These are phyloP conservation scores for Pseudocercospora macadamiae DNA, from an alignment of 2,329 filamentous ascomycete genomes.

Conservation along the genomic window DNA sequence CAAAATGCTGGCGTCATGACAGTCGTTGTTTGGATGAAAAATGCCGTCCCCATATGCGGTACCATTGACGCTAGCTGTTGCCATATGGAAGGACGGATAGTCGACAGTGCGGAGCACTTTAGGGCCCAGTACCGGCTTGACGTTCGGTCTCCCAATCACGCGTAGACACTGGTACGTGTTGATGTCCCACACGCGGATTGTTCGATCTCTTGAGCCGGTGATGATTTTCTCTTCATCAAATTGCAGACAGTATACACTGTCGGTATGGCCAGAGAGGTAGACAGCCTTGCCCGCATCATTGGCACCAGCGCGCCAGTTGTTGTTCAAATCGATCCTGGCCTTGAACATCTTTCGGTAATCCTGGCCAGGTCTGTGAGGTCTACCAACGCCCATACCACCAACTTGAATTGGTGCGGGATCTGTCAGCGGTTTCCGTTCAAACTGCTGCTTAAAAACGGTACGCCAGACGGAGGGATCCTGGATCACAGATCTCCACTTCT, in stretches of 20 bases:
- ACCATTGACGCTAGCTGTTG: constrained; percentile 50
- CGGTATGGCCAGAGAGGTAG: constrained; percentile 89
- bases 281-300: constrained; percentile 73
- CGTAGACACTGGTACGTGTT: constrained; percentile 82
- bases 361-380: constrained; percentile 57
- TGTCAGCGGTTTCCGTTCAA: constrained; percentile 50
- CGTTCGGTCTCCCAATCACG: constrained; percentile 77
- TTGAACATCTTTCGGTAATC: constrained; percentile 87
- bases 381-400: constrained; percentile 57
- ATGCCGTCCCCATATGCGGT: constrained; percentile 50
- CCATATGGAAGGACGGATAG: constrained; percentile 43
- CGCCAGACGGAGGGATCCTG: constrained; percentile 64
- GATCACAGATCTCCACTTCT: constrained; percentile 58
- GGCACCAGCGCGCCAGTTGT: constrained; percentile 70
- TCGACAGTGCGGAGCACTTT: constrained; percentile 48
- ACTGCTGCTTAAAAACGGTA: constrained; percentile 61
- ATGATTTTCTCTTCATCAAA: constrained; percentile 99
- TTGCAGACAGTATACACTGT: constrained; percentile 97
- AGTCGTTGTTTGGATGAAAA: constrained; percentile 53
- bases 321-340: constrained; percentile 73
- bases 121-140: constrained; percentile 53
- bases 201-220: constrained; percentile 92
- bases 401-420: constrained; percentile 50
- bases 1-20: constrained; percentile 90
- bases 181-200: constrained; percentile 95